phyloP scores from a whole-genome alignment of 129 eudicot species.

The Saposhnikovia divaricata region DNA sequence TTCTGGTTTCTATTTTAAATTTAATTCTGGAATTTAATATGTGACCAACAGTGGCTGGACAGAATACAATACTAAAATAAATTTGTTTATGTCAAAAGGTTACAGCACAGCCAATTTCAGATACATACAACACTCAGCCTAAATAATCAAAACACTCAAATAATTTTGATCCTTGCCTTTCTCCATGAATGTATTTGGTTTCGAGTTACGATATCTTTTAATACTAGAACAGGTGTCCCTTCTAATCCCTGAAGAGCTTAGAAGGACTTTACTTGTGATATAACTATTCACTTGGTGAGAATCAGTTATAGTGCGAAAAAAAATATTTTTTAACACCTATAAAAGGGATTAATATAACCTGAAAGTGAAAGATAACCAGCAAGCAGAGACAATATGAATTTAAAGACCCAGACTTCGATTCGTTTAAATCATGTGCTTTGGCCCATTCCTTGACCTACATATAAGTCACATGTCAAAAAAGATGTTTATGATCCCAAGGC shows the following conservation, averaged over 20 bases:
- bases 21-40: background rate
- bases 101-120: background rate
- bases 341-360: constrained; percentile 35
- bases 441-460: constrained; percentile 98
- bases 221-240: background rate
- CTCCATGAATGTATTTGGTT: background rate
- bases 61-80: background rate
- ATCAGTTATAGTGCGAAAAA: background rate
- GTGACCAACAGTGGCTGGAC: background rate
- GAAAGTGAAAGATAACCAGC: constrained; percentile 83
- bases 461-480: constrained; percentile 17
- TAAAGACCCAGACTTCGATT: constrained; percentile 72
- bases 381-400: constrained; percentile 83
- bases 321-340: background rate
- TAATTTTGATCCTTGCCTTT: background rate
- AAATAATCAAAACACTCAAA: background rate
- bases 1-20: background rate
- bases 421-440: constrained; percentile 67
- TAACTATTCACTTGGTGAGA: background rate
- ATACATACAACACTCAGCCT: background rate
- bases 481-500: constrained; percentile 3
- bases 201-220: background rate
- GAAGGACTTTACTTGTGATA: background rate
- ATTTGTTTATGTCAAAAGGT: background rate
- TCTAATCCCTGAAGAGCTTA: background rate